Evolutionary conservation across 78 protist genomes (phyloP).

Genomic region (Planoprotostelium fungivorum): DNA sequence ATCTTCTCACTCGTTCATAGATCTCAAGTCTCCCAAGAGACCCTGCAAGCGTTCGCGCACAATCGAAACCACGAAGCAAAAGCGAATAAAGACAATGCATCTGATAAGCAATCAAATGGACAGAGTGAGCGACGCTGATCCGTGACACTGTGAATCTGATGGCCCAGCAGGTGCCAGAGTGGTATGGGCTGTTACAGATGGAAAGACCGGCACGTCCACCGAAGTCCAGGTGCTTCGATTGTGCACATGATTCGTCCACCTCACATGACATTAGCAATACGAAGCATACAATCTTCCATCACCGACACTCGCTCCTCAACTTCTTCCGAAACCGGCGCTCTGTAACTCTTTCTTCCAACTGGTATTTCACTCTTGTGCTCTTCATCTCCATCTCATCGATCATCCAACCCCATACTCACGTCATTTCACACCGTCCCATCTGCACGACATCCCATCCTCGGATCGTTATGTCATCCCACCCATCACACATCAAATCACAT

Average conservation of each 20-base stretch:
- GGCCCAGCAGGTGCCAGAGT: background rate
- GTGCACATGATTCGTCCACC: too few species aligned
- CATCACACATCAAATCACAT: too few species aligned
- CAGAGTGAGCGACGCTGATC: background rate
- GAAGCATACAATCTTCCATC: slow-evolving; percentile 47
- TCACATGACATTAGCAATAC: background rate
- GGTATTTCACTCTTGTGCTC: too few species aligned
- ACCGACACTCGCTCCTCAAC: slow-evolving; percentile 41
- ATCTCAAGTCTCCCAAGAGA: slow-evolving; percentile 42
- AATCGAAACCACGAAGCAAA: slow-evolving; percentile 46
- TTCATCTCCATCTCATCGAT: slow-evolving; percentile 37
- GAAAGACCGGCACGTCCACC: background rate
- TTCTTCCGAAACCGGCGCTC: slow-evolving; percentile 46
- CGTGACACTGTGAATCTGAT: background rate
- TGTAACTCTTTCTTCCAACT: slow-evolving; percentile 43
- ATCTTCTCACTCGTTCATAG: slow-evolving; percentile 31
- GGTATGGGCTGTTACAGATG: background rate
- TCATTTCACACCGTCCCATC: too few species aligned
- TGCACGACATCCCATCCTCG: too few species aligned
- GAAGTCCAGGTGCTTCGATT: background rate
- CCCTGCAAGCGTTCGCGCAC: slow-evolving; percentile 10
- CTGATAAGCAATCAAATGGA: background rate
- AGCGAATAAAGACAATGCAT: slow-evolving; percentile 21
- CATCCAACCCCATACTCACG: too few species aligned
- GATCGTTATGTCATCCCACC: too few species aligned